phyloP scores from a whole-genome alignment of 768 basidiomycete genomes.

The Trametes punicea region DNA sequence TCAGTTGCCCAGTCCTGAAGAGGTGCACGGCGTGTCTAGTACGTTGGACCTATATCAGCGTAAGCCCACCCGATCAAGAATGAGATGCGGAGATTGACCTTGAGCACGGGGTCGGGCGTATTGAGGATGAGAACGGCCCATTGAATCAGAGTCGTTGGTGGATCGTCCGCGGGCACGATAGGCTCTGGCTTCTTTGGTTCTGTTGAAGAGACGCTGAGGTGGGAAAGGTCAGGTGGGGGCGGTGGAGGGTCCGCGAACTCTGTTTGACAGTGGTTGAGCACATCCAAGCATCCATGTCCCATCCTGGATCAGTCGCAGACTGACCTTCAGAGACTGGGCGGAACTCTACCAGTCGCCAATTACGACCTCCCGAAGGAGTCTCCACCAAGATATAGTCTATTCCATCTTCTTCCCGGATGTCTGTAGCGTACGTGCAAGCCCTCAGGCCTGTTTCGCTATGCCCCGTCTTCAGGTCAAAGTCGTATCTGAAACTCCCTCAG shows the following conservation, averaged over 20 bases:
- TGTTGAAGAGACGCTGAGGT: conserved; percentile 20
- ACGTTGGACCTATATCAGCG: conserved; percentile 49
- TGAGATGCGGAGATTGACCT: conserved; percentile 35
- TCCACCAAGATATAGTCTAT: conserved; percentile 57
- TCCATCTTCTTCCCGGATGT: conserved; percentile 41
- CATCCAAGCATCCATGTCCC: background rate
- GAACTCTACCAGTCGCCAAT: conserved; percentile 65
- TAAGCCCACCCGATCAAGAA: background rate
- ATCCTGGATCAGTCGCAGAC: background rate
- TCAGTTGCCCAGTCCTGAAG: conserved; percentile 66
- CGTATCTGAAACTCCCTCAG: conserved; percentile 45
- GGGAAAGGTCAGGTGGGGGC: conserved; percentile 26
- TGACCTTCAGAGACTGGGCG: conserved; percentile 71
- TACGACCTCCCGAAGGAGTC: conserved; percentile 46
- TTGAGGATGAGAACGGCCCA: conserved; percentile 80
- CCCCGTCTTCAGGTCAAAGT: conserved; percentile 69
- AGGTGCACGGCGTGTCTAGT: conserved; percentile 67
- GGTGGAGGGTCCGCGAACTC: conserved; percentile 67
- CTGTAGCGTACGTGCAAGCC: conserved; percentile 64
- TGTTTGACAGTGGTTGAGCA: conserved; percentile 30
- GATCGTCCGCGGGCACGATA: conserved; percentile 44
- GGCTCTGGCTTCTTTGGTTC: conserved; percentile 32
- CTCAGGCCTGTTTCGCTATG: conserved; percentile 65
- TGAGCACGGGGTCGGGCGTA: conserved; percentile 64
- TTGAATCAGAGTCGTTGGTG: conserved; percentile 69